Evolutionary conservation across 2,329 filamentous ascomycete genomes (phyloP).

Genomic region (Botryotinia convoluta): DNA sequence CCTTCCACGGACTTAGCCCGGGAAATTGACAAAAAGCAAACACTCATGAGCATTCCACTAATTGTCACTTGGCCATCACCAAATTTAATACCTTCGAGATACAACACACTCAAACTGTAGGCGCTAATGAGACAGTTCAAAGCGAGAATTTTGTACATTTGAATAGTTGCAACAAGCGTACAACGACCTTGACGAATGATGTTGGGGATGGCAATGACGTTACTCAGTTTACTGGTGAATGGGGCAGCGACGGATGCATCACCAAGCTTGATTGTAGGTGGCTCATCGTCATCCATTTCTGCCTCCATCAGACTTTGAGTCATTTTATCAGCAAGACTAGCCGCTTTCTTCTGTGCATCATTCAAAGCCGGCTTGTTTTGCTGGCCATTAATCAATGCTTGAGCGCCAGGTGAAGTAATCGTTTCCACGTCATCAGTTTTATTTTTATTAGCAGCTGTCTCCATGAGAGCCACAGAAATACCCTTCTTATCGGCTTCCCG

Average conservation of each 20-base stretch:
- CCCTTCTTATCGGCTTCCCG: conserved; percentile 80
- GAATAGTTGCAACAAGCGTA: conserved; percentile 95
- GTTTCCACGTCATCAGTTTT: conserved; percentile 58
- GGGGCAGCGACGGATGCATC: conserved; percentile 96
- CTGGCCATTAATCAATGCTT: conserved; percentile 54
- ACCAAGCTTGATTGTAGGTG: conserved; percentile 92
- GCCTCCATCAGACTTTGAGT: conserved; percentile 85
- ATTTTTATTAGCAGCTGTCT: conserved; percentile 53
- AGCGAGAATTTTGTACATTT: conserved; percentile 99
- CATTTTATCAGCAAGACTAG: conserved; percentile 80
- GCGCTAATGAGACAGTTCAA: conserved; percentile 97
- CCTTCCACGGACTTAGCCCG: conserved; percentile 93
- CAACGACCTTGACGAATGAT: conserved; percentile 97
- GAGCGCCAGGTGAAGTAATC: conserved; percentile 64
- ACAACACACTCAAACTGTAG: conserved; percentile 93
- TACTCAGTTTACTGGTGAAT: conserved; percentile 95
- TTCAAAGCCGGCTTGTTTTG: conserved; percentile 54
- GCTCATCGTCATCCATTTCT: conserved; percentile 81
- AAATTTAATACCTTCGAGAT: conserved; percentile 98
- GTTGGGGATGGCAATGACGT: conserved; percentile 95
- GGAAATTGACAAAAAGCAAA: conserved; percentile 98
- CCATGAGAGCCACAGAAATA: conserved; percentile 51
- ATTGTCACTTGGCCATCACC: conserved; percentile 98
- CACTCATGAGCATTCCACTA: conserved; percentile 99
- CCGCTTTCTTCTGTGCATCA: conserved; percentile 69